Conservation (phyloP, 805 yeast species). For the Starmerella kuoi region DNA sequence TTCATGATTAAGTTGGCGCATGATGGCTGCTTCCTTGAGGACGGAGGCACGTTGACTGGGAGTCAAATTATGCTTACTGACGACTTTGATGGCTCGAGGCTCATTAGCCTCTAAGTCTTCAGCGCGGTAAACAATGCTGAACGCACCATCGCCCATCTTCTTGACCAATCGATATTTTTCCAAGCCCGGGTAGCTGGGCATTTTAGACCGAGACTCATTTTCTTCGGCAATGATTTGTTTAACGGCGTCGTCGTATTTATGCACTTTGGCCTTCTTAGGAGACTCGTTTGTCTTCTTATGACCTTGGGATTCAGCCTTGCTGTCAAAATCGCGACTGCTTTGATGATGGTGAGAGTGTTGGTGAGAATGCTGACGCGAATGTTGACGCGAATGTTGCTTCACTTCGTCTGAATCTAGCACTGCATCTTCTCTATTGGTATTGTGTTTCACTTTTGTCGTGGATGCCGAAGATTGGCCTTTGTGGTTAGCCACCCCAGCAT, state of each 20-base stretch:
- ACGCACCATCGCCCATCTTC: constrained; percentile 62
- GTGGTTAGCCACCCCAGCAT: not conserved
- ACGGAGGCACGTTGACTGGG: constrained; percentile 32
- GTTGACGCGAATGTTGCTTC: no score
- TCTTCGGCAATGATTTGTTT: constrained; percentile 34
- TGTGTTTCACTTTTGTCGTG: no score
- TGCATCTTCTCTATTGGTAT: no score
- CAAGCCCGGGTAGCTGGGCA: constrained; percentile 32
- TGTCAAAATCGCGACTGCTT: no score
- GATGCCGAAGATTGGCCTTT: not conserved
- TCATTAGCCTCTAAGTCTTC: constrained; percentile 34
- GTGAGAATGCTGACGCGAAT: no score
- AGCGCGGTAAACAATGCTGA: constrained; percentile 73
- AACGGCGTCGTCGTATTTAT: constrained; percentile 30
- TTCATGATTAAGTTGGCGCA: constrained; percentile 51
- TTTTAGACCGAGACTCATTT: constrained; percentile 23
- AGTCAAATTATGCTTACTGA: constrained; percentile 44
- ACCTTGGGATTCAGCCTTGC: no score
- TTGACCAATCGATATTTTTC: constrained; percentile 30
- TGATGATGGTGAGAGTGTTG: no score
- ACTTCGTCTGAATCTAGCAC: no score
- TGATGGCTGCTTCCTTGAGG: constrained; percentile 59
- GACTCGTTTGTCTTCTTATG: no score
- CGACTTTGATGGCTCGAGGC: constrained; percentile 63
- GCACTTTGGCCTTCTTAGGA: constrained; percentile 17